These are phyloP conservation scores for Graphiopsis chlorocephala DNA, from an alignment of 2,329 filamentous ascomycete genomes.

Conservation along the genomic window DNA sequence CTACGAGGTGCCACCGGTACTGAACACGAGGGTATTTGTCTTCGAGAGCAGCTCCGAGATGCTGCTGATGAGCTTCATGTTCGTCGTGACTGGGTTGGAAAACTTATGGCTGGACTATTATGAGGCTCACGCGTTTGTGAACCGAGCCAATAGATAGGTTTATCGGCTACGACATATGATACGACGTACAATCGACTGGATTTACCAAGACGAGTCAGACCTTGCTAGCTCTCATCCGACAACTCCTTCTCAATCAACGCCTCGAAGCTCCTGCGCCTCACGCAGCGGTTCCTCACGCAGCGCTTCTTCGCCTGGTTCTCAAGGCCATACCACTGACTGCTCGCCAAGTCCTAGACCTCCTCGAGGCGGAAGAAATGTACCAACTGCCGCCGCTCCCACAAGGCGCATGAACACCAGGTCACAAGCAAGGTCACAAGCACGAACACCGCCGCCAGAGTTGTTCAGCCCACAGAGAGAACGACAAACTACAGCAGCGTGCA, in stretches of 20 bases:
- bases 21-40: background rate
- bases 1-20: background rate
- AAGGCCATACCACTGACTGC: background rate
- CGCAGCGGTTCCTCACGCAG: background rate
- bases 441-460: background rate
- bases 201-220: background rate
- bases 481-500: background rate
- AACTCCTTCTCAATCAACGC: background rate
- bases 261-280: background rate
- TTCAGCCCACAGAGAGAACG: background rate
- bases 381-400: background rate
- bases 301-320: background rate
- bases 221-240: background rate
- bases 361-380: background rate
- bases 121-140: background rate
- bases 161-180: background rate
- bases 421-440: background rate
- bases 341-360: background rate
- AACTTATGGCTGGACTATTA: no score
- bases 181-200: background rate
- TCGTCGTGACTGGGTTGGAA: no score
- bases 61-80: background rate
- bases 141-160: background rate
- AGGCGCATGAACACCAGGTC: background rate
- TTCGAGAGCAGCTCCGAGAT: background rate